These are phyloP conservation scores for Saussurea involucrata DNA, from an alignment of 129 eudicot species.

Conservation along the genomic window DNA sequence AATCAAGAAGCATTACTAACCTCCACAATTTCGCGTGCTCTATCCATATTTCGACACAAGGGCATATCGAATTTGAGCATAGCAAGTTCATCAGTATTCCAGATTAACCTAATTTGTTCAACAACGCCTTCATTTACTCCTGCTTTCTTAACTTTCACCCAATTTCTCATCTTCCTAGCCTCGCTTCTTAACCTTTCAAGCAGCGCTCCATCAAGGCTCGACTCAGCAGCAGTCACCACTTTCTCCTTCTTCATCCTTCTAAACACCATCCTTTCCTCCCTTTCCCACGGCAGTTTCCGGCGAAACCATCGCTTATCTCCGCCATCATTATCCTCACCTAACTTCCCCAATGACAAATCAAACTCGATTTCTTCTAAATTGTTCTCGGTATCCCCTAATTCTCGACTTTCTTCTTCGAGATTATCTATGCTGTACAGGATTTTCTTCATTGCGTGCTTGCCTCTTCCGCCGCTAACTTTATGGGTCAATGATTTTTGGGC, in stretches of 20 bases:
- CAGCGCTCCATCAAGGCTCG: slow-evolving; percentile 59
- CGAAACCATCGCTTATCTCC: slow-evolving; percentile 25
- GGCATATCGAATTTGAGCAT: slow-evolving; percentile 86
- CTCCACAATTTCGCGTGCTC: slow-evolving; percentile 94
- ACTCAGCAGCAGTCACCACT: slow-evolving; percentile 56
- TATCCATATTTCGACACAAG: slow-evolving; percentile 81
- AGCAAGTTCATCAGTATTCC: slow-evolving; percentile 83
- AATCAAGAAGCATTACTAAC: slow-evolving; percentile 34
- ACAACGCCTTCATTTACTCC: slow-evolving; percentile 81
- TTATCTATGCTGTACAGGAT: slow-evolving; percentile 57
- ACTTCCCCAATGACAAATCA: slow-evolving; percentile 40
- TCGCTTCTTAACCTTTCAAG: slow-evolving; percentile 74
- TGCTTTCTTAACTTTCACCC: slow-evolving; percentile 91
- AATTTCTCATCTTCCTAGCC: slow-evolving; percentile 64
- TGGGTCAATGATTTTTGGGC: slow-evolving; percentile 39
- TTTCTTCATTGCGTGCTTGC: slow-evolving; percentile 72
- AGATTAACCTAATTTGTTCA: slow-evolving; percentile 56
- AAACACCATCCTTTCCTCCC: slow-evolving; percentile 47
- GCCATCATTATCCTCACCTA: slow-evolving; percentile 27
- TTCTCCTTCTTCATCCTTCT: slow-evolving; percentile 60
- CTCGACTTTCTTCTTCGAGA: slow-evolving; percentile 41
- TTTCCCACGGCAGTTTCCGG: slow-evolving; percentile 81
- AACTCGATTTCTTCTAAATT: slow-evolving; percentile 26
- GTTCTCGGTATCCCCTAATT: slow-evolving; percentile 28
- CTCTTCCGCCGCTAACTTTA: slow-evolving; percentile 75